Base-by-base conservation (phyloP, 306 rosid genomes). In the Sesbania bispinosa region DNA sequence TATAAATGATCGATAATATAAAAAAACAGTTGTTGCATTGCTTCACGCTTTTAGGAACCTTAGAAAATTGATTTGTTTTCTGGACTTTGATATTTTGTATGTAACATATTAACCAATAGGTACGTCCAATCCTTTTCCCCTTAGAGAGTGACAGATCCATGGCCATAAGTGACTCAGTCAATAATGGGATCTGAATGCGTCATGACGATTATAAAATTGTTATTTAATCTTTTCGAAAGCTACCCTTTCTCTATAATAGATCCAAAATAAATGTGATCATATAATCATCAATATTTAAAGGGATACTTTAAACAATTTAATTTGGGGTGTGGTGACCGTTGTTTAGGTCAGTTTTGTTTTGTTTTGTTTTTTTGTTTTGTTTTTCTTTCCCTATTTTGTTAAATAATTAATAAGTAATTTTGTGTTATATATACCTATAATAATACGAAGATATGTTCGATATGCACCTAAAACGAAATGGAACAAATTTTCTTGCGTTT, bases 1-100 rank as follows among this genome's bases (percentile, higher is more conserved):
- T n/a, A 71, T 15, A 36, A 66, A 74, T 29, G 69, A 64, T 62
- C 5, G 35, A 13, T 29, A 39, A 77, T 38, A 70, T 21, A 67
- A 27, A 67, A 36, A 46, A 64, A 71, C 53, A 75, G 79, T 41
- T 52, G 79, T 68, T 75, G 65, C 82, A 51, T 88, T 88, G 84
- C 90, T 88, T 88, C 90, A 85, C 93, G 90, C 87, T 83, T 72
- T 71, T 62, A 71, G 46, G 21, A 27, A 77, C 77, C 70, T 80
- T 69, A 68, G 71, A 83, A 80, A 57, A 79, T 35, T 65, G 24
- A 52, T 36, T 67, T 77, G 54, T 50, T 32, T 72, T 71, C n/a
- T 43, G 24, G 69, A 43, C 8, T 45, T 63, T 33, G 63, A 78
- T 72, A 46, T 64, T 71, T 84, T 60, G 81, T 2, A 76, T 61